These are phyloP conservation scores for Ophiostoma ulmi DNA, from an alignment of 2,329 filamentous ascomycete genomes.

Conservation along the genomic window DNA sequence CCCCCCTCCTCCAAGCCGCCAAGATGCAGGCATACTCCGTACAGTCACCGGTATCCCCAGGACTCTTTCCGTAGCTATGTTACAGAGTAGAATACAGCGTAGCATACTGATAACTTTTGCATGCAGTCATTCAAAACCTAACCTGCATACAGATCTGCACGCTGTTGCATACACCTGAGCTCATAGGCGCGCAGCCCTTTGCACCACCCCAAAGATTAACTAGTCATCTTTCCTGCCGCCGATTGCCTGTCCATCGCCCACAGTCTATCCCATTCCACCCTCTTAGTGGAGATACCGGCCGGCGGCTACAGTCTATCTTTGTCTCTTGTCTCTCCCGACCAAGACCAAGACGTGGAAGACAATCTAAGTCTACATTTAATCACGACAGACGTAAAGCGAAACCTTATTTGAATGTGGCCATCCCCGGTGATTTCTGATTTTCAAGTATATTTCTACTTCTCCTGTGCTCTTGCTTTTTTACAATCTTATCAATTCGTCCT, in stretches of 20 bases:
- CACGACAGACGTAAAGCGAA: background rate
- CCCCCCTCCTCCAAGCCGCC: background rate
- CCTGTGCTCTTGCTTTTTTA: background rate
- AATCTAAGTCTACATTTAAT: background rate
- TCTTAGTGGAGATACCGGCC: background rate
- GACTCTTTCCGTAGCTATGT: background rate
- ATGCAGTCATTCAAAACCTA: background rate
- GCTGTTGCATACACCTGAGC: background rate
- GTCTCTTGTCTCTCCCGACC: background rate
- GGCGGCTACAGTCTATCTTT: conserved; percentile 13
- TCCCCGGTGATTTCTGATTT: background rate
- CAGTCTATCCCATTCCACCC: background rate
- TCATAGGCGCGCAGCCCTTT: background rate
- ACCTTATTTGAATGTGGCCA: conserved; percentile 2
- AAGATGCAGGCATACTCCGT: background rate
- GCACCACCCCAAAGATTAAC: background rate
- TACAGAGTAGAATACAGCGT: background rate
- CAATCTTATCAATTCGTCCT: background rate
- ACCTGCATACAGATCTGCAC: background rate
- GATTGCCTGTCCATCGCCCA: background rate
- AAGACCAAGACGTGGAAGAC: background rate
- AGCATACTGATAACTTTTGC: background rate
- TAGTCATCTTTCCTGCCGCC: background rate
- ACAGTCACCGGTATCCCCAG: too few species aligned
- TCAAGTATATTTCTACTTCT: background rate